Conservation (phyloP, 768 basidiomycete species). For the Kwoniella sp. region DNA sequence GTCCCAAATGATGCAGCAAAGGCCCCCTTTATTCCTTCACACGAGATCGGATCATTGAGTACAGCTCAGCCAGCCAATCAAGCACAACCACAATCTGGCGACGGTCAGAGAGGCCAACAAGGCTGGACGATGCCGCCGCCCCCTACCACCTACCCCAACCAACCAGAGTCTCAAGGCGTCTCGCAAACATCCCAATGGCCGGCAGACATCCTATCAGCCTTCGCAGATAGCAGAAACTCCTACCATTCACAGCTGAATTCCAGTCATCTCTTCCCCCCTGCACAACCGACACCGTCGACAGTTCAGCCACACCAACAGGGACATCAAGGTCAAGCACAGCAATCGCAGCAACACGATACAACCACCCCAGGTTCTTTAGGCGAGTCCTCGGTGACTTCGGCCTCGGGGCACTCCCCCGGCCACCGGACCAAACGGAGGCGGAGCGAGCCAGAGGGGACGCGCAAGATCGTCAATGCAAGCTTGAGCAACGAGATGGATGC, state of each 20-base stretch:
- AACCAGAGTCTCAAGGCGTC: background rate
- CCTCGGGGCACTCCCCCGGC: constrained; percentile 24
- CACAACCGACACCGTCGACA: background rate
- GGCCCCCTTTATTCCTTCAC: background rate
- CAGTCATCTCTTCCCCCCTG: no score
- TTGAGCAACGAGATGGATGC: constrained; percentile 48
- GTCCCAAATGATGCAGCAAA: background rate
- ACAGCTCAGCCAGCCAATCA: background rate
- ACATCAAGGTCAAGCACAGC: no score
- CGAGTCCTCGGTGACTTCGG: constrained; percentile 15
- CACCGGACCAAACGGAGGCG: constrained; percentile 10
- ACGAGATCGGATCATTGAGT: no score
- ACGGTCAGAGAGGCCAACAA: background rate
- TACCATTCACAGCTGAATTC: no score
- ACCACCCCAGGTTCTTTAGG: constrained; percentile 16
- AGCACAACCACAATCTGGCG: background rate
- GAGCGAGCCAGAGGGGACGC: constrained; percentile 26
- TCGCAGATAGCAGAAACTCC: no score
- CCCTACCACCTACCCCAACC: no score
- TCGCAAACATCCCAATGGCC: background rate
- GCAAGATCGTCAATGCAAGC: constrained; percentile 40
- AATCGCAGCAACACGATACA: constrained; percentile 2
- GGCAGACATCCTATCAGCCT: background rate
- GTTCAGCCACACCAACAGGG: no score
- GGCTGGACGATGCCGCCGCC: no score